A percentile compares a stretch with the other conserved stretches of the same genome.
phyloP scores from a whole-genome alignment of 1,284 basidiomycete species.

The Xanthoconium separans region DNA sequence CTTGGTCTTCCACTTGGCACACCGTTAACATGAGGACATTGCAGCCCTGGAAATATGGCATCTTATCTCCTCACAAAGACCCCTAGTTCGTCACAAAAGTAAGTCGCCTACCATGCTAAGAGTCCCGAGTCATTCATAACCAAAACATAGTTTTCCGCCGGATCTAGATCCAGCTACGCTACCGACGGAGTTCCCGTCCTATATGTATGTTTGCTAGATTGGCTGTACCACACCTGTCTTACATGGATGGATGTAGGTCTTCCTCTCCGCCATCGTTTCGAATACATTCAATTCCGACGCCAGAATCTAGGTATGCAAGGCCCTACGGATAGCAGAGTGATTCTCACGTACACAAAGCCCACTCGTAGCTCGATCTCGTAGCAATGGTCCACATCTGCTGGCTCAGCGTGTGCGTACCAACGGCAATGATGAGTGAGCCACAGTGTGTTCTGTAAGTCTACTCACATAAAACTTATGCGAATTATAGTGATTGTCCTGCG shows the following conservation, averaged over 20 bases:
- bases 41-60: conserved; percentile 49
- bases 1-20: conserved; percentile 2
- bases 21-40: conserved; percentile 10
- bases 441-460: not conserved
- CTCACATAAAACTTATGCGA: conserved; percentile 6
- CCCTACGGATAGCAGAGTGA: not conserved
- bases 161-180: conserved; percentile 16
- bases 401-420: conserved; percentile 3
- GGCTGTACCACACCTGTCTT: not conserved
- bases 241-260: conserved; percentile 12
- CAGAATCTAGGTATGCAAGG: conserved; percentile 43
- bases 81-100: conserved; percentile 47
- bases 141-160: not conserved
- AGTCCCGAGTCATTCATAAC: not conserved
- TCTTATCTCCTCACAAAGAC: conserved; percentile 44
- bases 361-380: conserved; percentile 20
- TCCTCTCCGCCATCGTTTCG: conserved; percentile 22
- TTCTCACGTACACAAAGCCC: conserved; percentile 23
- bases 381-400: not conserved
- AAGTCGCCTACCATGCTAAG: conserved; percentile 13
- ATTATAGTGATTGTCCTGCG: conserved; percentile 5
- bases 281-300: conserved; percentile 50
- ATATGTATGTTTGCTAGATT: conserved; percentile 17
- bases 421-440: conserved; percentile 15
- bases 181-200: conserved; percentile 20